A percentile compares a stretch with the other conserved stretches of the same genome.
Conservation (phyloP, 176 grass and related monocot species). For the Bromus sterilis region DNA sequence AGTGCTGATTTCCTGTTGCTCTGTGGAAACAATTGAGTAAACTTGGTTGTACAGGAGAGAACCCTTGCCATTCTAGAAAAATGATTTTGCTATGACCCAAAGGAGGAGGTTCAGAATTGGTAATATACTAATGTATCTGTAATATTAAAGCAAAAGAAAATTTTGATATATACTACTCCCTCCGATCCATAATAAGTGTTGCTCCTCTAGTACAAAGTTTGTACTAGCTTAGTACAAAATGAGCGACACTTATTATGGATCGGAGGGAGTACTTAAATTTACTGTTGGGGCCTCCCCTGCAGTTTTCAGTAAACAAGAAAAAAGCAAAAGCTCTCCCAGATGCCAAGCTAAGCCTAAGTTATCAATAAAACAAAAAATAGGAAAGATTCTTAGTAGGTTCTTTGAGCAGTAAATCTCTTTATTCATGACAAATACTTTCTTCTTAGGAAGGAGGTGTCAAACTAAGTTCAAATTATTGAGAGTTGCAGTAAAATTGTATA, state of each 20-base stretch:
- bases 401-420: background rate
- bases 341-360: background rate
- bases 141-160: background rate
- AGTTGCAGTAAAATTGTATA: constrained; percentile 8
- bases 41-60: background rate
- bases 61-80: background rate
- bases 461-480: constrained; percentile 12
- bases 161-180: too few relatives aligned
- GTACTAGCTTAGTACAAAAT: too few relatives aligned
- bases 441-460: background rate
- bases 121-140: constrained; percentile 17
- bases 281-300: background rate
- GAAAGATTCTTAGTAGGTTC: background rate
- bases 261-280: background rate
- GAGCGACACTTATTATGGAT: too few relatives aligned
- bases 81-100: background rate
- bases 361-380: background rate
- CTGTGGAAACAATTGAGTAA: background rate
- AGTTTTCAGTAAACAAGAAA: background rate
- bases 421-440: background rate
- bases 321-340: background rate
- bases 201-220: too few relatives aligned
- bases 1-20: background rate
- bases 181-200: too few relatives aligned
- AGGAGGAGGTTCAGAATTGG: background rate